Base-by-base conservation (phyloP, 805 yeast species). In the Cyberlindnera petersonii region DNA sequence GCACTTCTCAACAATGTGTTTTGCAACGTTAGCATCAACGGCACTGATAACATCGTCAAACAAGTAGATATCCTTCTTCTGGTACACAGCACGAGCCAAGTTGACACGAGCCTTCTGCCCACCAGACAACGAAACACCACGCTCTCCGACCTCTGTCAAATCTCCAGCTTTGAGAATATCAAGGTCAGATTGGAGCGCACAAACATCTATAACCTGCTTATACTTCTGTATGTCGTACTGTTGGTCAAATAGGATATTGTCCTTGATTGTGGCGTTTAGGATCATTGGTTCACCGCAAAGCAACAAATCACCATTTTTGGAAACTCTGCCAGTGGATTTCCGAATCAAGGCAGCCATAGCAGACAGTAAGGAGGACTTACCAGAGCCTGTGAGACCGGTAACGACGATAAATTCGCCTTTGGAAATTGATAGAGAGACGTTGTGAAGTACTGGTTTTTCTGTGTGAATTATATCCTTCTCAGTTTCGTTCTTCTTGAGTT, bases 121-220 rank as follows among this genome's bases (percentile, higher is more conserved):
- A 83, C 94, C 95, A 10, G 89, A 82, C 22, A 85, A 63, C 0
- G 91, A 82, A 30, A 85, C 77, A 53, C 95, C 95, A 56, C 85
- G 71, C 58, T 85, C 94, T 42, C 95, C 95, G 48, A 85, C 81
- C 58, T 82, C 83, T 0, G 94, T 84, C 40, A 62, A 51, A 51
- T 86, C 94, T 18, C 91, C 91, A 31, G 79, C 87, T 5, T 80
- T 79, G 29, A 86, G 62, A 32, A 73, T 69, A 4, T 73, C 73
- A 40, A 86, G 63, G 59, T 86, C 95, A 30, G 68, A 69, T 9
- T 61, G 62, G 42, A 86, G 60, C 0, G 84, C 77, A 59, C 94
- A 85, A 1, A 80, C 80, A 23, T 69, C 59, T 9, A 86, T 55
- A 4, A 83, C 75, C 16, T 64, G 61, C 6, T 71, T 55, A 55